These are phyloP conservation scores for Calonectria pseudoturangicola DNA, from an alignment of 2,329 filamentous ascomycete species.

Conservation along the genomic window DNA sequence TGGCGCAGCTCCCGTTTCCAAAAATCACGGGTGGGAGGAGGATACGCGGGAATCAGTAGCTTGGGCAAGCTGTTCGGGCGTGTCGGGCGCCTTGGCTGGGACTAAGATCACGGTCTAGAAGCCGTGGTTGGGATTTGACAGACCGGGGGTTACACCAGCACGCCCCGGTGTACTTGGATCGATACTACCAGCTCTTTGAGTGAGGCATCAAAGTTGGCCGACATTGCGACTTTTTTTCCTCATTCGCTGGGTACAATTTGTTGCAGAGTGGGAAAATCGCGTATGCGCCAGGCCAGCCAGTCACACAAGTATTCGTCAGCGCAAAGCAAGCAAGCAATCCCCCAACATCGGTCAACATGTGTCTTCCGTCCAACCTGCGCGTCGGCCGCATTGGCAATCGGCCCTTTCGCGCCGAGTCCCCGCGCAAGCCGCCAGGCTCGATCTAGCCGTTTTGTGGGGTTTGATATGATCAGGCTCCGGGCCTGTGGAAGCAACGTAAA, in stretches of 20 bases:
- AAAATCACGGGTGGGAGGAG: neutral
- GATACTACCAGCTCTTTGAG: neutral
- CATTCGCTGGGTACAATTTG: neutral
- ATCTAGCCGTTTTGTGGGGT: constrained; percentile 34
- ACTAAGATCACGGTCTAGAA: constrained; percentile 3
- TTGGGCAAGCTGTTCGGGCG: neutral
- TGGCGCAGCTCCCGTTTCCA: neutral
- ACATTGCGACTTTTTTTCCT: constrained; percentile 14
- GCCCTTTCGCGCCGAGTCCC: constrained; percentile 34
- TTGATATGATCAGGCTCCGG: constrained; percentile 18
- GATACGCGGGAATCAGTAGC: neutral
- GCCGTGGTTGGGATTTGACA: constrained; percentile 19
- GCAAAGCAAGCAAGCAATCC: neutral
- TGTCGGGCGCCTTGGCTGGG: neutral
- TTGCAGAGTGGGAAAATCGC: neutral
- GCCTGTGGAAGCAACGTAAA: constrained; percentile 15
- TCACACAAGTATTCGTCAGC: neutral
- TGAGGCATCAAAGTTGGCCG: neutral
- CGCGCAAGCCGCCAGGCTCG: constrained; percentile 24
- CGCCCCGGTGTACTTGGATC: constrained; percentile 13
- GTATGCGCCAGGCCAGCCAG: neutral
- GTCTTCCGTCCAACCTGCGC: constrained; percentile 14
- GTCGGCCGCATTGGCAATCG: constrained; percentile 35
- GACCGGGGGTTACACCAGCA: constrained; percentile 21
- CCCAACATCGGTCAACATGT: neutral